Evolutionary conservation across 352 stramenopile genomes (phyloP).

Genomic region (Globisporangium canariense): DNA sequence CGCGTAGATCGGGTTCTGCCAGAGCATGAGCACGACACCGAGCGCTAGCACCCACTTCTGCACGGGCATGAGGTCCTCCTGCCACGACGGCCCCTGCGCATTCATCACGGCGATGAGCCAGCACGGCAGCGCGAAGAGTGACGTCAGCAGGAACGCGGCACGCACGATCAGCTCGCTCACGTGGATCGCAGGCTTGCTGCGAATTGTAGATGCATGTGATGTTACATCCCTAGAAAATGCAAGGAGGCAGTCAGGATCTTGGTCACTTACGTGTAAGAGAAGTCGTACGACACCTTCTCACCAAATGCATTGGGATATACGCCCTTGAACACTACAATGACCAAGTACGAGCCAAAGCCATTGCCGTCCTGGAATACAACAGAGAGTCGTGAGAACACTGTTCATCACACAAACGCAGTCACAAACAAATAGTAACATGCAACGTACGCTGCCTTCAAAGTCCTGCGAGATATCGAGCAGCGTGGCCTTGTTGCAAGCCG

Average conservation of each 20-base stretch:
- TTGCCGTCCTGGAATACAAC: slow-evolving; percentile 39
- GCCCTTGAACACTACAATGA: slow-evolving; percentile 56
- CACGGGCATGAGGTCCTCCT: slow-evolving; percentile 40
- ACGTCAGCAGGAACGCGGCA: slow-evolving; percentile 47
- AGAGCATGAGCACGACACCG: slow-evolving; percentile 70
- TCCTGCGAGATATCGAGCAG: slow-evolving; percentile 75
- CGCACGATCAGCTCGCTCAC: slow-evolving; percentile 71
- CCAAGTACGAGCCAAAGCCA: slow-evolving; percentile 62
- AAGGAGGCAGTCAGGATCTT: background rate
- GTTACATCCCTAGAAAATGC: background rate
- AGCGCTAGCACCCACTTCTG: slow-evolving; percentile 74
- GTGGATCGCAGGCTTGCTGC: slow-evolving; percentile 64
- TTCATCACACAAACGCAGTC: too few species aligned
- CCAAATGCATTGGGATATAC: slow-evolving; percentile 78
- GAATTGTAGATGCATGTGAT: background rate
- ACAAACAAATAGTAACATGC: background rate
- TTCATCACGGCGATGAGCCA: slow-evolving; percentile 70
- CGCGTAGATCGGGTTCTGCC: slow-evolving; percentile 79
- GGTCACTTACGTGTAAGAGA: slow-evolving; percentile 71
- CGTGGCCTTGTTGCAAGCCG: slow-evolving; percentile 41
- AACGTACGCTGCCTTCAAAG: slow-evolving; percentile 43
- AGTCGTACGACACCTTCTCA: slow-evolving; percentile 64
- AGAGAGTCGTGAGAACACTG: background rate
- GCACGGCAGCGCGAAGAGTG: slow-evolving; percentile 61
- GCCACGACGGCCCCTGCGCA: slow-evolving; percentile 48